Percentiles rank a stretch among this genome's conserved stretches.
Conservation (phyloP, 768 basidiomycete species). For the Panaeolus cyanescens region DNA sequence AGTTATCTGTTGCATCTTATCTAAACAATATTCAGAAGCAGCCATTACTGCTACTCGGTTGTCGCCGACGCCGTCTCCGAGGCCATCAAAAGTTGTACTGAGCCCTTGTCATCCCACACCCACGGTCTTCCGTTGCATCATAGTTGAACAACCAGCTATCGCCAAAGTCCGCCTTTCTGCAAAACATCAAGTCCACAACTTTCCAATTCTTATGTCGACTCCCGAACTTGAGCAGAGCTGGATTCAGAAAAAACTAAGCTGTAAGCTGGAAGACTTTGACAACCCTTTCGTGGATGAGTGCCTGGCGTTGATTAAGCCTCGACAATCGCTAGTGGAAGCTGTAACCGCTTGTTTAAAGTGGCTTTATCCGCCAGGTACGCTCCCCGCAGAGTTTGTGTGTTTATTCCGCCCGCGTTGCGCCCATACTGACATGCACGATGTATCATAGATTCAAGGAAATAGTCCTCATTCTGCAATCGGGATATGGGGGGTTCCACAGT, state of each 20-base stretch:
- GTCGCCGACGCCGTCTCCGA: not conserved
- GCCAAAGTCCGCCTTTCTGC: not conserved
- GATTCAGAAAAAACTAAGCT: not conserved
- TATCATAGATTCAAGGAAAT: not conserved
- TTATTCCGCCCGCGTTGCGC: not conserved
- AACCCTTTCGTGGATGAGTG: not conserved
- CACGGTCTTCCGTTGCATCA: slow-evolving; percentile 1
- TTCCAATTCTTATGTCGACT: not conserved
- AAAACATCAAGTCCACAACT: not conserved
- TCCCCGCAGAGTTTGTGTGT: not conserved
- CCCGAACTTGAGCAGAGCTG: not conserved
- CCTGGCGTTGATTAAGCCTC: not conserved
- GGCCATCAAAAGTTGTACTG: not conserved
- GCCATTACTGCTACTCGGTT: not conserved
- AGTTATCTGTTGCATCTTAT: not conserved
- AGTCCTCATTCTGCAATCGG: not conserved
- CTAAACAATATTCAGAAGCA: not conserved
- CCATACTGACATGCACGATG: not conserved
- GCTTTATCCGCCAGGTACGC: slow-evolving; percentile 2
- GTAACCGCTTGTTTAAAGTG: not conserved
- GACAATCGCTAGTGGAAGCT: slow-evolving; percentile 1
- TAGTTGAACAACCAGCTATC: not conserved
- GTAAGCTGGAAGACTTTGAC: not conserved
- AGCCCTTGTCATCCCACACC: not conserved
- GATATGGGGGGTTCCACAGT: not conserved